Conservation (phyloP, 257 asterid species). For the Przewalskia tangutica region DNA sequence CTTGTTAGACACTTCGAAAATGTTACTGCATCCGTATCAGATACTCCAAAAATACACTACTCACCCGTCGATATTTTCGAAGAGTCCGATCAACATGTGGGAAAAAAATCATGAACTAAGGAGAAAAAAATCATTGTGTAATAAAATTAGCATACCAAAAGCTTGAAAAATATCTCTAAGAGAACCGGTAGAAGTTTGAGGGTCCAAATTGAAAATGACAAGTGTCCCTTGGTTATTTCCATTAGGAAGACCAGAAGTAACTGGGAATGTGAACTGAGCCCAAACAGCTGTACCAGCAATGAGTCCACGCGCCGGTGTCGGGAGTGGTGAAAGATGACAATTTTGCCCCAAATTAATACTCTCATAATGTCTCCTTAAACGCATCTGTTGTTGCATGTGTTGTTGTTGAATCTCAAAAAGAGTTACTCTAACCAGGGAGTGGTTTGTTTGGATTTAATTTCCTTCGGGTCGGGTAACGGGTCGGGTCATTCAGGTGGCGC, state of each 20-base stretch:
- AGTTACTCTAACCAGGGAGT: too few species aligned
- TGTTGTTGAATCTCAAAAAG: slow-evolving; percentile 68
- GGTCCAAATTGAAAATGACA: slow-evolving; percentile 59
- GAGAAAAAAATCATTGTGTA: too few species aligned
- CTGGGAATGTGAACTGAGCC: slow-evolving; percentile 75
- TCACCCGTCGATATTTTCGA: too few species aligned
- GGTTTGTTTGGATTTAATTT: too few species aligned
- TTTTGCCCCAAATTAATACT: slow-evolving; percentile 16
- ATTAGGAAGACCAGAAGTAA: slow-evolving; percentile 42
- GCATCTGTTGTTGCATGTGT: slow-evolving; percentile 93
- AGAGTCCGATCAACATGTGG: neutral
- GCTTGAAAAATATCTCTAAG: slow-evolving; percentile 43
- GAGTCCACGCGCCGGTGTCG: slow-evolving; percentile 50
- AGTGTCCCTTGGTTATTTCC: slow-evolving; percentile 90
- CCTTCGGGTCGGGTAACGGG: too few species aligned
- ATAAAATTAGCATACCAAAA: slow-evolving; percentile 39
- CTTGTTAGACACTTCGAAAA: too few species aligned
- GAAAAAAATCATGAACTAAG: too few species aligned
- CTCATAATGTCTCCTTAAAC: slow-evolving; percentile 68
- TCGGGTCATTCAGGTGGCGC: too few species aligned
- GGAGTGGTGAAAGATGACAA: slow-evolving; percentile 4
- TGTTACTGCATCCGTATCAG: too few species aligned
- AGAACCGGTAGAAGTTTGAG: slow-evolving; percentile 26
- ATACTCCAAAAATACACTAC: too few species aligned
- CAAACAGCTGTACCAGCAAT: slow-evolving; percentile 70